Percentiles rank a stretch among this genome's conserved stretches.
These are phyloP conservation scores for Kentomonas sorsogonicus DNA, from an alignment of 208 protist species.

Conservation along the genomic window DNA sequence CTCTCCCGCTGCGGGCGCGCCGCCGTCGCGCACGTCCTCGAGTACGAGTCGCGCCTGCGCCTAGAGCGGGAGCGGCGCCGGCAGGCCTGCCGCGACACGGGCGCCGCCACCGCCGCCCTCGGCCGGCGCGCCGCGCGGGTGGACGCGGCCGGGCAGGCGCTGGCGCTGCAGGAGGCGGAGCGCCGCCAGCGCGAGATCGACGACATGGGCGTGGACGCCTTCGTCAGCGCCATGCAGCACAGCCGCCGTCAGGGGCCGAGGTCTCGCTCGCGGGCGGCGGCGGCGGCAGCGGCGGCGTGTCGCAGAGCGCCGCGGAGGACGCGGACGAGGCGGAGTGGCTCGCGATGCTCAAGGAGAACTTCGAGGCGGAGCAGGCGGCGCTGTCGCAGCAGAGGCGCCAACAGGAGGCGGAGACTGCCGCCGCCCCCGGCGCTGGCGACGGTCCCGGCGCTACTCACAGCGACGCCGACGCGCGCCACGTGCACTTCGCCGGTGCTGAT, in stretches of 20 bases:
- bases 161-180: background rate
- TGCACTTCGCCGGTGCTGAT: too few species aligned
- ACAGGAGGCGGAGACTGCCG: too few species aligned
- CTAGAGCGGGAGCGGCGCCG: constrained; percentile 35
- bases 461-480: too few species aligned
- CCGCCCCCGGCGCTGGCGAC: too few species aligned
- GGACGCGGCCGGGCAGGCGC: constrained; percentile 28
- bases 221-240: background rate
- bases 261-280: background rate
- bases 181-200: background rate
- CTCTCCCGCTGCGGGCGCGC: constrained; percentile 71
- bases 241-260: too few species aligned
- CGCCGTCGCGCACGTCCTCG: constrained; percentile 55
- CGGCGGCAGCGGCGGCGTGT: background rate
- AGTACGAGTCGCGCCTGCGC: constrained; percentile 73
- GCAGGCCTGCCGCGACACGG: constrained; percentile 34
- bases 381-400: too few species aligned
- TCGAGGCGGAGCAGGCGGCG: background rate
- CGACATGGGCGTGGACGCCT: background rate
- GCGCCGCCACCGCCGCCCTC: constrained; percentile 28
- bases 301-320: background rate
- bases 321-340: background rate
- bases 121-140: constrained; percentile 25
- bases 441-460: too few species aligned
- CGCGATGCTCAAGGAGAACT: background rate